Conservation (phyloP, 106 monocot genomes). For the Dendrobium catenatum region DNA sequence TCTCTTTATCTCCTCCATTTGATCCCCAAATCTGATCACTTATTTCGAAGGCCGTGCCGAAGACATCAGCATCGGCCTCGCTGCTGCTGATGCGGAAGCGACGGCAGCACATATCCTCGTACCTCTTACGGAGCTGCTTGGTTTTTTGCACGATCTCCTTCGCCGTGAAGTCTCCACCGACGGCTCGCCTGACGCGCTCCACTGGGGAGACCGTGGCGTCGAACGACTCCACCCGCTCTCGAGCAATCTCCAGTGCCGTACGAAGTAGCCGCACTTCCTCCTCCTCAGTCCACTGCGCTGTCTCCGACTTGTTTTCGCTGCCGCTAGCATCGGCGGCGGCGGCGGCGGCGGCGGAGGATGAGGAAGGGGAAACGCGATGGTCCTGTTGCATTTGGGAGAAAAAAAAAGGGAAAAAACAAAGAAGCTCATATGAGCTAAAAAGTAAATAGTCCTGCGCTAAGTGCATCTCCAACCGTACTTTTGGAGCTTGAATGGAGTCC, state of each 20-base stretch:
- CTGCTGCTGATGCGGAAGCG: not conserved
- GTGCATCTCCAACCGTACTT: no score
- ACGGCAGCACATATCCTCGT: not conserved
- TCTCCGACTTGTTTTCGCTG: not conserved
- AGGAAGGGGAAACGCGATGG: not conserved
- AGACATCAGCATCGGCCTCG: not conserved
- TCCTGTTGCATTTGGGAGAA: not conserved
- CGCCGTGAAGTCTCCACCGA: not conserved
- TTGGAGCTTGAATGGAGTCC: no score
- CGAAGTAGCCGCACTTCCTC: not conserved
- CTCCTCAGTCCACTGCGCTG: not conserved
- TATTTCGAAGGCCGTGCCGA: not conserved
- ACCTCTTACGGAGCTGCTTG: not conserved
- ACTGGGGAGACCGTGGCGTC: not conserved
- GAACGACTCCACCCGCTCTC: slow-evolving; percentile 6
- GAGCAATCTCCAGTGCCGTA: not conserved
- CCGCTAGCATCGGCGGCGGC: not conserved
- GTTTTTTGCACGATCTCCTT: not conserved
- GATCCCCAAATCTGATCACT: slow-evolving; percentile 3
- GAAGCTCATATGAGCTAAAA: no score
- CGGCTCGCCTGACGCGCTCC: not conserved
- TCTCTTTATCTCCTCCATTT: not conserved
- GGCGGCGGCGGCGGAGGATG: not conserved
- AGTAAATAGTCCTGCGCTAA: no score
- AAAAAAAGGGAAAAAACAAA: no score